Conservation (phyloP, 768 basidiomycete species). For the Clavaria fumosa region DNA sequence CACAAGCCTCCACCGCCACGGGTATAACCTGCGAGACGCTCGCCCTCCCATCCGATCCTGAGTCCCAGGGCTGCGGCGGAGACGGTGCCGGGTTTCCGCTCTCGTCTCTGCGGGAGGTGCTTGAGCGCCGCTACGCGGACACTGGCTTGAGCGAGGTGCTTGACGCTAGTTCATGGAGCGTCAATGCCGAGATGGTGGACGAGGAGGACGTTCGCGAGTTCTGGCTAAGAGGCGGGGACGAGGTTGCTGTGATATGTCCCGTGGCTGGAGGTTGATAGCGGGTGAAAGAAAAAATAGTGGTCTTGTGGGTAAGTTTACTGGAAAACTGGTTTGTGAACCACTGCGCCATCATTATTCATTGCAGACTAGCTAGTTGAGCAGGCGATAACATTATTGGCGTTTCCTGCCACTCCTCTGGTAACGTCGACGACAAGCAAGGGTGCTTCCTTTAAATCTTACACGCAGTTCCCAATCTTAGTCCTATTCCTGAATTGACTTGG, state of each 20-base stretch:
- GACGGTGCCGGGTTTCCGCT: slow-evolving; percentile 27
- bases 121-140: slow-evolving; percentile 39
- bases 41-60: slow-evolving; percentile 26
- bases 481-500: too few relatives aligned
- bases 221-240: slow-evolving; percentile 51
- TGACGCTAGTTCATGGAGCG: slow-evolving; percentile 56
- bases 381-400: too few relatives aligned
- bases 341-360: too few relatives aligned
- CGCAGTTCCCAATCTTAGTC: too few relatives aligned
- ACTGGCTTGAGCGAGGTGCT: slow-evolving; percentile 38
- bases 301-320: too few relatives aligned
- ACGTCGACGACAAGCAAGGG: too few relatives aligned
- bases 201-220: slow-evolving; percentile 36
- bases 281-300: too few relatives aligned
- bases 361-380: too few relatives aligned
- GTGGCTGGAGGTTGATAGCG: slow-evolving; percentile 82
- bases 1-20: slow-evolving; percentile 56
- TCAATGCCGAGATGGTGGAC: slow-evolving; percentile 70
- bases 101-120: slow-evolving; percentile 31
- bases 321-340: too few relatives aligned
- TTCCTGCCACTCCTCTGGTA: too few relatives aligned
- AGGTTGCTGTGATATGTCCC: slow-evolving; percentile 67
- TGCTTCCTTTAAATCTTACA: too few relatives aligned
- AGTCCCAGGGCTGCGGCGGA: too few relatives aligned
- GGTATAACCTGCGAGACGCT: slow-evolving; percentile 39